phyloP scores from a whole-genome alignment of 257 asterid genomes.

The Ilex asprella region DNA sequence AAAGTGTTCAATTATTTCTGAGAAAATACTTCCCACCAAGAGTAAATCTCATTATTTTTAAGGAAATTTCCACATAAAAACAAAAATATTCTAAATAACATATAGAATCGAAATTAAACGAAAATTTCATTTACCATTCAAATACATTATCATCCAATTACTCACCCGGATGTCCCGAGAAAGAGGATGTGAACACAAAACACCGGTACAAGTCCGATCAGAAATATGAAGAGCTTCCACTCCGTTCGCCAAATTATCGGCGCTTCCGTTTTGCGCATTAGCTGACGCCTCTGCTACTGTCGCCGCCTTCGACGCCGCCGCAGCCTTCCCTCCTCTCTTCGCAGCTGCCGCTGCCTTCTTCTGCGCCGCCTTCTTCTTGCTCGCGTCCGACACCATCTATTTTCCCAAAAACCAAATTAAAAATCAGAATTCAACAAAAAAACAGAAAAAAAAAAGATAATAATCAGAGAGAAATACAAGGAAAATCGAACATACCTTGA shows the following conservation, averaged over 20 bases:
- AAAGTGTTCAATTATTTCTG: too few relatives aligned
- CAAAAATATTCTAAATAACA: too few relatives aligned
- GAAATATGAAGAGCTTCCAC: not conserved
- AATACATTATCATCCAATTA: not conserved
- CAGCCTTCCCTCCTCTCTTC: not conserved
- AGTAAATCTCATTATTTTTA: too few relatives aligned
- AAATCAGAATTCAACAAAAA: not conserved
- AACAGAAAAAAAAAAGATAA: not conserved
- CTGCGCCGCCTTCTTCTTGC: conserved; percentile 5
- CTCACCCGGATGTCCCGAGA: not conserved
- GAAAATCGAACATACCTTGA: not conserved
- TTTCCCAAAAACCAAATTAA: not conserved
- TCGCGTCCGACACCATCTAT: not conserved
- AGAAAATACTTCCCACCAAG: too few relatives aligned
- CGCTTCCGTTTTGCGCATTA: not conserved
- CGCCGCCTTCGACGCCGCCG: not conserved
- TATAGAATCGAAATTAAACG: too few relatives aligned
- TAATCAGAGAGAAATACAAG: too few relatives aligned
- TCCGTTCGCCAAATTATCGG: not conserved
- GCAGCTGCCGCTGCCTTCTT: conserved; percentile 1
- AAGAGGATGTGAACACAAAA: not conserved
- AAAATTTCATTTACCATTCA: not conserved
- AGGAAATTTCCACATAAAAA: too few relatives aligned
- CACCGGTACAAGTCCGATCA: conserved; percentile 2
- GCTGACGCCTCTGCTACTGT: not conserved